Evolutionary conservation across 1,139 yeast genomes (phyloP).

Genomic region (Diutina scorzettiae): DNA sequence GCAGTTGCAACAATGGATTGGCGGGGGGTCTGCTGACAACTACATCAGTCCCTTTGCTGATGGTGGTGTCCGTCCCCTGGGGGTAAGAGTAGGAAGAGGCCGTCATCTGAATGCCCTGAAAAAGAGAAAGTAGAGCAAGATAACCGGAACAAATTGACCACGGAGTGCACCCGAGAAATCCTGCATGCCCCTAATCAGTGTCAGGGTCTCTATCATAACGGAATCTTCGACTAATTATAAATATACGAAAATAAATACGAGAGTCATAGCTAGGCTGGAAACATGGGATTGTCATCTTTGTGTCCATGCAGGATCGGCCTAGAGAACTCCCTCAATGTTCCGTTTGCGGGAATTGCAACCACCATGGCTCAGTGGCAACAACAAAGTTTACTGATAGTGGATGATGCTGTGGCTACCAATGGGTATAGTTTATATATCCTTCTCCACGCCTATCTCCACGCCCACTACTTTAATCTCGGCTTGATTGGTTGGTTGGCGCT

Average conservation of each 20-base stretch:
- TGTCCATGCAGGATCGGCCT: no score
- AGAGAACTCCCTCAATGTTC: no score
- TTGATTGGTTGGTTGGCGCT: background rate
- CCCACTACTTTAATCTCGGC: background rate
- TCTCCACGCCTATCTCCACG: background rate
- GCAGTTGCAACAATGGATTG: slow-evolving; percentile 76
- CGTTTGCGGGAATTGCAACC: background rate
- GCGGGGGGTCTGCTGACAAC: slow-evolving; percentile 90
- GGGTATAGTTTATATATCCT: background rate
- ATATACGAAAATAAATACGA: no score
- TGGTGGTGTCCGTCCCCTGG: slow-evolving; percentile 45
- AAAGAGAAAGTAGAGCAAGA: slow-evolving; percentile 13
- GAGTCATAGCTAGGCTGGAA: no score
- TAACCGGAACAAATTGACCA: no score
- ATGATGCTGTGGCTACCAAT: slow-evolving; percentile 5
- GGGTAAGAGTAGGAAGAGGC: slow-evolving; percentile 76
- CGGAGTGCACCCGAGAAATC: no score
- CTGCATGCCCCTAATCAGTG: no score
- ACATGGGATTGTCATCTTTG: no score
- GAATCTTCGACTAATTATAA: no score
- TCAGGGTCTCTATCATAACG: no score
- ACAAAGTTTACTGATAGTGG: background rate
- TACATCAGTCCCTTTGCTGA: slow-evolving; percentile 80
- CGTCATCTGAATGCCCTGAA: slow-evolving; percentile 60
- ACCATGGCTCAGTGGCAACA: background rate